Evolutionary conservation across 305 asterid genomes (phyloP).

Genomic region (Solanum hybrid): DNA sequence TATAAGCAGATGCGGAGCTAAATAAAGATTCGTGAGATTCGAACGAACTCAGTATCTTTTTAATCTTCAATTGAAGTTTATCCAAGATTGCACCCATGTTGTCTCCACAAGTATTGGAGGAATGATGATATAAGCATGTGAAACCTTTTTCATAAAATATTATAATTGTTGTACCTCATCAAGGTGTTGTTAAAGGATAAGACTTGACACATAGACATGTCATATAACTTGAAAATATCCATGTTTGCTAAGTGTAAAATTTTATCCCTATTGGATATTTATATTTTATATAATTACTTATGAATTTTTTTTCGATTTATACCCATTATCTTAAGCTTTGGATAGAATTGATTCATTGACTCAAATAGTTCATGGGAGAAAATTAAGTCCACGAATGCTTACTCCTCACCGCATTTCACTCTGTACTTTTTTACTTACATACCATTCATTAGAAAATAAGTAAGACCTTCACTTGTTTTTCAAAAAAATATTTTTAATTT

Average conservation of each 20-base stretch:
- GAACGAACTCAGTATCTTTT: too few species aligned
- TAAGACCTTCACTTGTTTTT: too few species aligned
- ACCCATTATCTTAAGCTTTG: too few species aligned
- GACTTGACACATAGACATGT: background rate
- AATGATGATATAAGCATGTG: background rate
- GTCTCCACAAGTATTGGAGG: background rate
- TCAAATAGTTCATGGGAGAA: background rate
- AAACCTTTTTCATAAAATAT: background rate
- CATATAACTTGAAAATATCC: background rate
- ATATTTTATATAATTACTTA: background rate
- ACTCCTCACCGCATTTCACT: background rate
- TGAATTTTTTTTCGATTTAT: too few species aligned
- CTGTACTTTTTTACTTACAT: background rate
- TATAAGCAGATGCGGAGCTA: accelerated
- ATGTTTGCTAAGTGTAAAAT: background rate
- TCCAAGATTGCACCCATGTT: background rate
- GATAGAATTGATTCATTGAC: background rate
- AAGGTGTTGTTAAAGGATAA: background rate
- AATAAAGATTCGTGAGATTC: accelerated
- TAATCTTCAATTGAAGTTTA: background rate
- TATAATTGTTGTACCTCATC: background rate
- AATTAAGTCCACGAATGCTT: background rate
- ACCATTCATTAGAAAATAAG: too few species aligned
- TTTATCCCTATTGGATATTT: background rate
- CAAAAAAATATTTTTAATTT: too few species aligned